Evolutionary conservation across 2,329 filamentous ascomycete species (phyloP), one percentile per base, ranked within the genome.

Genomic region (Mycocentrospora acerina): DNA sequence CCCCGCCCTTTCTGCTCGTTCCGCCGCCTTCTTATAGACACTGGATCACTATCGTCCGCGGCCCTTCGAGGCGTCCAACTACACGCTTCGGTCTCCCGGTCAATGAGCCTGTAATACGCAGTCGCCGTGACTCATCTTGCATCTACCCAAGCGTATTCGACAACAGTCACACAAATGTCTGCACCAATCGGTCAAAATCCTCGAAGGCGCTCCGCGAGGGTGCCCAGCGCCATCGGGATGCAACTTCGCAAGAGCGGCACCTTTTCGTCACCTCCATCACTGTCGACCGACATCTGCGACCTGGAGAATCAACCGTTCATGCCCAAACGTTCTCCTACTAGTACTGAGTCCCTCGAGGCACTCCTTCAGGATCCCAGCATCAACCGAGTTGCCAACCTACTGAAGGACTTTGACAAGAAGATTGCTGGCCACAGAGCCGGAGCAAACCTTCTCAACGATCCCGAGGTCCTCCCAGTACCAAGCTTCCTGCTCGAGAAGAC

Each of bases 381-480:
- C 48, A 69, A 66, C 48, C 70, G 71, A 40, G 66, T 72, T 35
- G 63, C 64, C 38, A 66, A 72, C 44, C 48, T 75, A 13, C 62
- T 76, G 19, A 57, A 67, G 28, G 61, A 69, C 41, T 70, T 76
- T 35, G 72, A 75, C 53, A 61, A 71, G 54, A 71, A 68, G 45
- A 46, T 67, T 25, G 60, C 70, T 36, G 62, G 64, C 32, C 57
- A 64, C 44, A 60, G 59, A 43, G 55, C 57, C 30, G 64, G 59
- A 48, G 63, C 49, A 7, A 68, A 60, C 55, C 69, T 74, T 40
- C 59, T 76, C 37, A 70, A 63, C 42, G 73, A 76, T 52, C 70
- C 68, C 11, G 71, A 75, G 46, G 72, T 75, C 31, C 65, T 75
- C 37, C 72, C 73, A 16, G 58, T 74, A n/a, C 72, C 72, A 12